Evolutionary conservation across 2,329 filamentous ascomycete genomes (phyloP).

Genomic region (Fusarium pseudocircinatum): DNA sequence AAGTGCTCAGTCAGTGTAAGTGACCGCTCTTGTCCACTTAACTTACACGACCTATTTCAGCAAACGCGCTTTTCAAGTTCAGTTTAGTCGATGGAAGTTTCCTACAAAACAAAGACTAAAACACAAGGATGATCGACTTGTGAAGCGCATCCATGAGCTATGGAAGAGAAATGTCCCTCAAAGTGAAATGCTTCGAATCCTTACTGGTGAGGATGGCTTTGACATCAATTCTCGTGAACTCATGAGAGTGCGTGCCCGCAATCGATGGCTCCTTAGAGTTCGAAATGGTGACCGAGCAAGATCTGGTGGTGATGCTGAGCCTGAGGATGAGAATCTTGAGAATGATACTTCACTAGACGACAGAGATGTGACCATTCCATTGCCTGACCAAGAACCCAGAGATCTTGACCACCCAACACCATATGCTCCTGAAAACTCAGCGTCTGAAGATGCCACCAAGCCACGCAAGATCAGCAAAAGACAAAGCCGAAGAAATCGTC

Average conservation of each 20-base stretch:
- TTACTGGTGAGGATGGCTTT: conserved; percentile 76
- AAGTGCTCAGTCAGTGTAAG: conserved; percentile 4
- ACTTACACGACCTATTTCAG: conserved; percentile 52
- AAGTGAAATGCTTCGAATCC: conserved; percentile 75
- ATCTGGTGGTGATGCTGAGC: conserved; percentile 9
- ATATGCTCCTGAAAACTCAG: background rate
- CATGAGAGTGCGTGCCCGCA: conserved; percentile 73
- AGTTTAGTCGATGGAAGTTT: conserved; percentile 83
- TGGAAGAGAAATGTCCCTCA: conserved; percentile 80
- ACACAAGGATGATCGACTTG: conserved; percentile 73
- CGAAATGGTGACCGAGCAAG: conserved; percentile 66
- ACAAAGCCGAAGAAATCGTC: conserved; percentile 72
- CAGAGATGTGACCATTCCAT: conserved; percentile 1
- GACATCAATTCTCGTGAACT: conserved; percentile 77
- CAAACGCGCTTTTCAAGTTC: conserved; percentile 79
- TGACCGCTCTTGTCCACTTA: conserved; percentile 6
- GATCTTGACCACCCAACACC: background rate
- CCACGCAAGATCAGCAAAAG: conserved; percentile 48
- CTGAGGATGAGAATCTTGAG: conserved; percentile 18
- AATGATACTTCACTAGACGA: conserved; percentile 7
- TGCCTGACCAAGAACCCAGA: conserved; percentile 5
- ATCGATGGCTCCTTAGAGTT: conserved; percentile 73
- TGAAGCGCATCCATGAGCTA: conserved; percentile 76
- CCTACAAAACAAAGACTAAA: conserved; percentile 78
- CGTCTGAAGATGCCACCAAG: background rate